Conservation (phyloP, 768 basidiomycete genomes). For the Naganishia onofrii region DNA sequence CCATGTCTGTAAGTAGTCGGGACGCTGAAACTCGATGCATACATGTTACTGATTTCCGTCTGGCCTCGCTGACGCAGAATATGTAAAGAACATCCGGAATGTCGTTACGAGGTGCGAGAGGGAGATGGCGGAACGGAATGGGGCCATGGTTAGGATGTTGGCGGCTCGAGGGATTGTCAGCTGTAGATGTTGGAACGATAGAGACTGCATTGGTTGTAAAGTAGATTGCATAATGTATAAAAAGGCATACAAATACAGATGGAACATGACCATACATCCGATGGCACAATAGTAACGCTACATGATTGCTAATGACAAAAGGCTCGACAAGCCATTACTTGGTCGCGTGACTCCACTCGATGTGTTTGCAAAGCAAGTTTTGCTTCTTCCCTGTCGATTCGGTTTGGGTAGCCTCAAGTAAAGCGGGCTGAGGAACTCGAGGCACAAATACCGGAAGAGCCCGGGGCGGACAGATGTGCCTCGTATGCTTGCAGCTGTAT, state of each 20-base stretch:
- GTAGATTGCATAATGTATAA: not conserved
- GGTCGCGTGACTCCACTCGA: not conserved
- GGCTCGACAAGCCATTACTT: not conserved
- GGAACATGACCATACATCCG: not conserved
- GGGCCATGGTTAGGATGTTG: conserved; percentile 23
- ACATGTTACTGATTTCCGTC: not conserved
- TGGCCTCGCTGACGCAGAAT: conserved; percentile 8
- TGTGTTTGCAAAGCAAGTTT: not conserved
- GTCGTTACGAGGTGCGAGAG: conserved; percentile 20
- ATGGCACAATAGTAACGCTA: not conserved
- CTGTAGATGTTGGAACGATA: not conserved
- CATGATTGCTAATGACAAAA: not conserved
- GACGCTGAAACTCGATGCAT: not conserved
- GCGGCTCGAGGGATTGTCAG: not conserved
- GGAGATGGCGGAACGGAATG: conserved; percentile 12
- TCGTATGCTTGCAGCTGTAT: not conserved
- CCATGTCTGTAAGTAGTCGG: conserved; percentile 48
- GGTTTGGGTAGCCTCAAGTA: not conserved
- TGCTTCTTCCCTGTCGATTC: not conserved
- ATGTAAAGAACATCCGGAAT: conserved; percentile 31
- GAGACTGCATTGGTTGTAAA: not conserved
- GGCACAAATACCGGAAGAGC: not conserved
- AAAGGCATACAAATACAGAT: not conserved
- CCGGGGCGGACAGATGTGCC: not conserved
- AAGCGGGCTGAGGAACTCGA: not conserved